A percentile compares a stretch with the other conserved stretches of the same genome.
Conservation (phyloP, 352 stramenopile genomes). For the Phytophthora palmivora region DNA sequence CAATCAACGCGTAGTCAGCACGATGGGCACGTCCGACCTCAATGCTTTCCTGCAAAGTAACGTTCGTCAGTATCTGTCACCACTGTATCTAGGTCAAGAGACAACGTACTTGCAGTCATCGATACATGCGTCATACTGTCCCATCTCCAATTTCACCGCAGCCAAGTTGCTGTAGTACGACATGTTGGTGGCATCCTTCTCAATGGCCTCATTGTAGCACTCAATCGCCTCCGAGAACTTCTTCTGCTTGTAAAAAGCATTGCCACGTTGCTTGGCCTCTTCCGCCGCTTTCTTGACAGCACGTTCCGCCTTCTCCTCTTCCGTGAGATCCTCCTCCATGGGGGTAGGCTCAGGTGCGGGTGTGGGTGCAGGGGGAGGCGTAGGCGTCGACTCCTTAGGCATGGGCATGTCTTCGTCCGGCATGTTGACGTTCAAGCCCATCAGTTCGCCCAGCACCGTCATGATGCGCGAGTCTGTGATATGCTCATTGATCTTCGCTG, state of each 20-base stretch:
- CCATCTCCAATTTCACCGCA: constrained; percentile 97
- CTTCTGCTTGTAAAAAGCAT: constrained; percentile 98
- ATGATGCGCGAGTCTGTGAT: constrained; percentile 88
- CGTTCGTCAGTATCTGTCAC: constrained; percentile 1
- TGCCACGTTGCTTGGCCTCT: constrained; percentile 95
- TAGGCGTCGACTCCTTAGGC: constrained; percentile 23
- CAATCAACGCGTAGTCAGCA: constrained; percentile 96
- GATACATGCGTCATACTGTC: constrained; percentile 95
- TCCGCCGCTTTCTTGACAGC: constrained; percentile 77
- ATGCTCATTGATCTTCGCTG: constrained; percentile 79
- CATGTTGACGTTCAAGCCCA: constrained; percentile 85
- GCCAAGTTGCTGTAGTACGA: constrained; percentile 98
- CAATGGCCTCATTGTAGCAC: constrained; percentile 97
- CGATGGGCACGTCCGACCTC: constrained; percentile 95
- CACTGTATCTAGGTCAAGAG: constrained; percentile 4
- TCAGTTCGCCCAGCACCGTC: constrained; percentile 86
- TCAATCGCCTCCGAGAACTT: constrained; percentile 94
- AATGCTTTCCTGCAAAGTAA: constrained; percentile 87
- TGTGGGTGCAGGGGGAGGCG: constrained; percentile 39
- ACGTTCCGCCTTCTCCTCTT: constrained; percentile 82
- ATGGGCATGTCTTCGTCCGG: constrained; percentile 61
- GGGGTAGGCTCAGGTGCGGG: constrained; percentile 55
- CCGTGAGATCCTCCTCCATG: constrained; percentile 87
- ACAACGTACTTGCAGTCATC: constrained; percentile 86
- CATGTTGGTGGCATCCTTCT: constrained; percentile 96